Evolutionary conservation across 768 basidiomycete genomes (phyloP), one percentile per base, ranked within the genome.

Genomic region (Austroboletus eburneus): DNA sequence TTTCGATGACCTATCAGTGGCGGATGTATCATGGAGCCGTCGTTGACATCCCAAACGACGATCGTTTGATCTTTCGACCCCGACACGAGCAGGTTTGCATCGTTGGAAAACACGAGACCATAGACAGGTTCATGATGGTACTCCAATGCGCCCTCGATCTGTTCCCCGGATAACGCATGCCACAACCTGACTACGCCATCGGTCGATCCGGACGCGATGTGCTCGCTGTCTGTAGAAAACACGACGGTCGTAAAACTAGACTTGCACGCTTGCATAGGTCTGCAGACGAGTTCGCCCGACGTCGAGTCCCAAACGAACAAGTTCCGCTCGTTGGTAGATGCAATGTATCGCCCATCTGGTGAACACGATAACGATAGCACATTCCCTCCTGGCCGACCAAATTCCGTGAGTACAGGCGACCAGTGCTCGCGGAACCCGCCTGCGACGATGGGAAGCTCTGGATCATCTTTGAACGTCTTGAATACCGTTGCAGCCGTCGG

Each of bases 371-470:
- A 45, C 0, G 59, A 49, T 4, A 35, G 24, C 2, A 64, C 48
- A 14, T 43, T 43, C 18, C 32, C 45, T 21, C 56, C 58, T 1
- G 48, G 49, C 12, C 33, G 43, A 41, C 51, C 47, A 29, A 65
- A 63, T 29, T 65, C 64, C 13, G 50, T 64, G 17, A 67, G 65
- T 22, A 65, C 50, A 5, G 64, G 66, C 3, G 64, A 51, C 64
- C 64, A 66, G 20, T 52, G 54, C 32, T 64, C 56, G 5, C 62
- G 66, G 34, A 59, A 66, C 9, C 63, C 63, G 16, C 64, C 66
- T 1, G 36, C 51, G 33, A 68, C 27, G 37, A 52, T 5, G 16
- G 66, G 64, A 9, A 57, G 3, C 9, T 52, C 44, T 16, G 52
- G 41, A 18, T 64, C 61, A 1, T 57, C 48, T 34, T 64, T 61